Evolutionary conservation across 2,329 filamentous ascomycete genomes (phyloP).

Genomic region (Emergomyces pasteurianus): DNA sequence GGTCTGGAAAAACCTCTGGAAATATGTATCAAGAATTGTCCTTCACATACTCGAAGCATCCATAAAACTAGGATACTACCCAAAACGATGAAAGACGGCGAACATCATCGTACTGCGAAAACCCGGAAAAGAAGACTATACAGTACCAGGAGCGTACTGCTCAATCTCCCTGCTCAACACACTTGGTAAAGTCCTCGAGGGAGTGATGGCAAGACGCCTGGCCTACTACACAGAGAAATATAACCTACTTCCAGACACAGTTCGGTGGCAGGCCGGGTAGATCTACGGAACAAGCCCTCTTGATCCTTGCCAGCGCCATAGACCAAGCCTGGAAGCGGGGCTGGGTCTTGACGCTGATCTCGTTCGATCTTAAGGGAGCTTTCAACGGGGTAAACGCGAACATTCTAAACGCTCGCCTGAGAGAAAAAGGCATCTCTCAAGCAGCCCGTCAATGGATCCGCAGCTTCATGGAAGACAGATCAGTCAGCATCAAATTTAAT

Average conservation of each 20-base stretch:
- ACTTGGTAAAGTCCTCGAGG: constrained; percentile 12
- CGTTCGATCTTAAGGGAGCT: constrained; percentile 12
- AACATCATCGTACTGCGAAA: neutral
- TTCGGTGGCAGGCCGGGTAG: constrained; percentile 14
- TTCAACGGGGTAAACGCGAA: constrained; percentile 12
- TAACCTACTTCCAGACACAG: constrained; percentile 13
- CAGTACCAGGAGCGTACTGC: neutral
- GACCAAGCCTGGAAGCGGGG: constrained; percentile 8
- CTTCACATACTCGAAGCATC: no score
- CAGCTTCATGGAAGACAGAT: neutral
- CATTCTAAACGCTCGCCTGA: constrained; percentile 4
- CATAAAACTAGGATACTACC: neutral
- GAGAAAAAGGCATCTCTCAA: neutral
- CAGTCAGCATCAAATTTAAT: neutral
- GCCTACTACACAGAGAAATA: constrained; percentile 12
- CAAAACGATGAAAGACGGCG: neutral
- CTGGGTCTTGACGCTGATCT: constrained; percentile 12
- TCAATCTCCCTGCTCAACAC: constrained; percentile 1
- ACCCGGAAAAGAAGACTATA: neutral
- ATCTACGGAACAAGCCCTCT: constrained; percentile 14
- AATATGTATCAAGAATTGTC: no score
- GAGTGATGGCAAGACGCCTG: constrained; percentile 12
- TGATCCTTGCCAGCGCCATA: constrained; percentile 13
- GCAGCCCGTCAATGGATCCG: neutral
- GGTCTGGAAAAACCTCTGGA: no score